These are phyloP conservation scores for Cryptomeria japonica DNA, from an alignment of 75 land plant species.

Conservation along the genomic window DNA sequence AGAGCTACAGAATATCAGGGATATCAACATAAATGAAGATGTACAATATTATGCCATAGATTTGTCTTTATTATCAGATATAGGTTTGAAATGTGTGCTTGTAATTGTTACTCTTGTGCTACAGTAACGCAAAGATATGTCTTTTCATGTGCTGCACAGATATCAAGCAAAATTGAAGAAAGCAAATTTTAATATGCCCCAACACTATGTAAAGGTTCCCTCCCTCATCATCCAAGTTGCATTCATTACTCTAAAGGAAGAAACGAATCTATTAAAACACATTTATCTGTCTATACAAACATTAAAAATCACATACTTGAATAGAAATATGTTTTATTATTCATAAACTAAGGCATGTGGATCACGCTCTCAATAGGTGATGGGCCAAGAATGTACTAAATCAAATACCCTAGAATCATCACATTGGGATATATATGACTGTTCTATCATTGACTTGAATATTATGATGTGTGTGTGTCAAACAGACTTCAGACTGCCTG, in stretches of 20 bases:
- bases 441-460: not conserved
- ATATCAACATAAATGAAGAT: not conserved
- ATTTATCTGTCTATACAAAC: not conserved
- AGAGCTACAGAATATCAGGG: not conserved
- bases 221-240: not conserved
- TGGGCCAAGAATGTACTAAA: not conserved
- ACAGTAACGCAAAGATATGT: not conserved
- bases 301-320: not conserved
- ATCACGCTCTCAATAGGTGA: not conserved
- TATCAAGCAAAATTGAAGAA: not conserved
- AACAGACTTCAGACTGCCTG: not conserved
- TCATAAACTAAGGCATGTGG: not conserved
- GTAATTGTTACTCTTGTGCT: not conserved
- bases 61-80: not conserved
- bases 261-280: not conserved
- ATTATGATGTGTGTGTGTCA: too few species aligned
- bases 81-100: not conserved
- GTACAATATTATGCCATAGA: not conserved
- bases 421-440: not conserved
- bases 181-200: not conserved
- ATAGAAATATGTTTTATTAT: not conserved
- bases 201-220: not conserved
- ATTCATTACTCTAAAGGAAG: not conserved
- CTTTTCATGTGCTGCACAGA: not conserved
- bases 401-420: not conserved